Percentiles rank a stretch among this genome's conserved stretches.
Evolutionary conservation across 202 grass and related monocot species (phyloP).

Genomic region (Dendrocalamus latiflorus): DNA sequence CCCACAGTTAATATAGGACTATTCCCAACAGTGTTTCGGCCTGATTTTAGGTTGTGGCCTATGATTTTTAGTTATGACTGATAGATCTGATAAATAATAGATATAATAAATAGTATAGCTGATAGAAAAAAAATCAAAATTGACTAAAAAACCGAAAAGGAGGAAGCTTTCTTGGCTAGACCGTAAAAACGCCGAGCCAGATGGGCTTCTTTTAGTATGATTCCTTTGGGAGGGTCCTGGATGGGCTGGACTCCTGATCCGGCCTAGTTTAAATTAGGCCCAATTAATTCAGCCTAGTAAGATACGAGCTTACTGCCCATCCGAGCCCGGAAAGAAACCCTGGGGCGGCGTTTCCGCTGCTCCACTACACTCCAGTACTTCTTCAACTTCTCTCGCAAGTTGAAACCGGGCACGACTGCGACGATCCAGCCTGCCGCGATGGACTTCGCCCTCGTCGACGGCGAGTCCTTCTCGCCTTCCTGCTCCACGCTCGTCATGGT

Average conservation of each 20-base stretch:
- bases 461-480: conserved; percentile 49
- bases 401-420: not conserved
- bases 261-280: not conserved
- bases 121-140: too few relatives aligned
- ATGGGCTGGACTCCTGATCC: too few relatives aligned
- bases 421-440: conserved; percentile 25
- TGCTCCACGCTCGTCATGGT: conserved; percentile 74
- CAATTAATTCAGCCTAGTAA: too few relatives aligned
- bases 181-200: not conserved
- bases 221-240: too few relatives aligned
- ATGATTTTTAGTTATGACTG: too few relatives aligned
- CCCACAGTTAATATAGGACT: rapidly evolving
- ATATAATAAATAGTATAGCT: too few relatives aligned
- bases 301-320: not conserved
- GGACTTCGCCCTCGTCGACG: conserved; percentile 56
- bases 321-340: not conserved
- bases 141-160: too few relatives aligned
- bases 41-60: rapidly evolving
- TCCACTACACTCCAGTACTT: not conserved
- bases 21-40: too few relatives aligned
- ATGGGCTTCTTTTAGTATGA: too few relatives aligned
- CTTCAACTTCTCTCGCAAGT: conserved; percentile 25
- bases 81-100: too few relatives aligned
- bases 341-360: not conserved
- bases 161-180: not conserved